Base-by-base conservation (phyloP, 345 rosid species). In the Eutrema yunnanense region DNA sequence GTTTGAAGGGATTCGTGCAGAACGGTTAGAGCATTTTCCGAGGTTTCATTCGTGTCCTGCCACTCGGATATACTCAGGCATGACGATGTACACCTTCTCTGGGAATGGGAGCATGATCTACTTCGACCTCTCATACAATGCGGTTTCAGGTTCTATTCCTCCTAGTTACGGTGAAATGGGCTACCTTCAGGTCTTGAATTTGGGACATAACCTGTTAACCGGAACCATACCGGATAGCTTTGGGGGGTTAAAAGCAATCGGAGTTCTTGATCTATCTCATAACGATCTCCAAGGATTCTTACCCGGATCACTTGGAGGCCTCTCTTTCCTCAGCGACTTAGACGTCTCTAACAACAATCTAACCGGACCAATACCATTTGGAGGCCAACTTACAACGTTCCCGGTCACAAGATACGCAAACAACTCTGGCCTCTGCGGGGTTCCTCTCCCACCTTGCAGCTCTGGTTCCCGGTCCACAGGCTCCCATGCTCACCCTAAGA, bases 381-480 rank as follows among this genome's bases (percentile, higher is more conserved):
- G 62, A 61, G 90, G 97, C n/a, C 98, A 94, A 82, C 65, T 94
- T 6, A 87, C 86, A 22, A 91, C 96, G 19, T 86, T 94, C 51
- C 84, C 85, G 2, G 65, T 80, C 55, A 44, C 56, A 37, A 86
- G 81, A 71, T 94, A 89, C 33, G 22, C 54, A 56, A 91, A 91
- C 72, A 94, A 94, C 76, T 65, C 96, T 2, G 95, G 91, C 53
- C 95, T 94, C 6, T 94, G 98, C 4, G 98, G 98, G 53, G 82
- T 83, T 48, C 97, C 97, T 38, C 91, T 94, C 47, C 37, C 83
- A 2, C 34, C 76, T 0, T 94, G 98, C 73, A 80, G 73, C 14
- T 29, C 70, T 36, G 84, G 69, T 56, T 16, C 77, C 2, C 77
- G 47, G 3, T 2, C 81, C 2, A 55, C 82, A 1, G 62, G 62